A percentile compares a stretch with the other conserved stretches of the same genome.
These are phyloP conservation scores for Ophiostoma montium DNA, from an alignment of 2,329 filamentous ascomycete genomes.

Conservation along the genomic window DNA sequence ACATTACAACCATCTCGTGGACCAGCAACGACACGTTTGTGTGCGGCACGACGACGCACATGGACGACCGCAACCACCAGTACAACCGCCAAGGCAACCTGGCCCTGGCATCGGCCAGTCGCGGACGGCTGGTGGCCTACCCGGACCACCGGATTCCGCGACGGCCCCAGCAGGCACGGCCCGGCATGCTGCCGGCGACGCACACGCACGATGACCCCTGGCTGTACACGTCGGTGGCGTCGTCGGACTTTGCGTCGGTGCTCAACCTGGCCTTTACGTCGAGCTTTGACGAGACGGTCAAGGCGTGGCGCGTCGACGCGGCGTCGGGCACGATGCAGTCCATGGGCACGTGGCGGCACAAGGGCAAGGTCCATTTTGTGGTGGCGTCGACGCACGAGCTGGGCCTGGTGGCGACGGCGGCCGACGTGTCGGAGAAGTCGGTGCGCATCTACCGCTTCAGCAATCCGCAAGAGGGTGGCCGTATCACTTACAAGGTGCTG, in stretches of 20 bases:
- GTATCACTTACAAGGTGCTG: conserved; percentile 24
- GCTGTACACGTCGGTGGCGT: conserved; percentile 50
- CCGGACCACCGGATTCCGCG: conserved; percentile 43
- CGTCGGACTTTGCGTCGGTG: conserved; percentile 38
- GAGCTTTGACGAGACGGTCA: conserved; percentile 48
- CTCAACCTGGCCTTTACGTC: conserved; percentile 40
- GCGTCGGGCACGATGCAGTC: conserved; percentile 24
- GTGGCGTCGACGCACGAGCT: conserved; percentile 33
- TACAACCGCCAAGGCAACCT: conserved; percentile 53
- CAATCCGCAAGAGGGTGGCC: conserved; percentile 19
- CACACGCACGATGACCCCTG: conserved; percentile 41
- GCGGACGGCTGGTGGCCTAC: conserved; percentile 33
- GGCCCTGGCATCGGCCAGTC: conserved; percentile 34
- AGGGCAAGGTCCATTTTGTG: conserved; percentile 49
- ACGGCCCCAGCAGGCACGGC: conserved; percentile 18
- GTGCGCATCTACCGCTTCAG: conserved; percentile 42
- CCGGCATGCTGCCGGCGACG: conserved; percentile 44
- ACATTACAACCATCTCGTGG: conserved; percentile 46
- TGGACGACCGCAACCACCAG: conserved; percentile 48
- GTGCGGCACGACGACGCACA: conserved; percentile 50
- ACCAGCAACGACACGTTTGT: conserved; percentile 37
- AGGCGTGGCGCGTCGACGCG: conserved; percentile 36
- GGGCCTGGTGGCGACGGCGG: conserved; percentile 43
- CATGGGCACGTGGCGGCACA: conserved; percentile 39
- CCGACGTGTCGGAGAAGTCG: conserved; percentile 38